Conservation (phyloP, 805 yeast species). For the Nakazawaea holstii region DNA sequence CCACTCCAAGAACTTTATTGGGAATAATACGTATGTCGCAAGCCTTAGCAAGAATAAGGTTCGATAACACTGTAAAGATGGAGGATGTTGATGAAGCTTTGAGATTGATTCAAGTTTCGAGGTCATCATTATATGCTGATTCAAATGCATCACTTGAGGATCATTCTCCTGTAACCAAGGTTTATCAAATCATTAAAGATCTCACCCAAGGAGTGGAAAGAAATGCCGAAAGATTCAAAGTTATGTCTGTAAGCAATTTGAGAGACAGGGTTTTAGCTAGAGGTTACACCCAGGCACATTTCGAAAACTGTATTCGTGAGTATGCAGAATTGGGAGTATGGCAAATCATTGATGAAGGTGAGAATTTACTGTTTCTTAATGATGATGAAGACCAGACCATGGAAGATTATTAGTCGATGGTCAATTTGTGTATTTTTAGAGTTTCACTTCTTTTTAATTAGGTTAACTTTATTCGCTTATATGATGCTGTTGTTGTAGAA, state of each 20-base stretch:
- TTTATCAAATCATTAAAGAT: conserved; percentile 65
- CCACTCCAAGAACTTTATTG: conserved; percentile 91
- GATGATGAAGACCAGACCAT: conserved; percentile 26
- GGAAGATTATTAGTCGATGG: conserved; percentile 1
- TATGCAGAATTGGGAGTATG: conserved; percentile 70
- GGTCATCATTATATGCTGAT: conserved; percentile 65
- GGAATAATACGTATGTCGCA: conserved; percentile 91
- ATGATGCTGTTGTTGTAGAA: neutral
- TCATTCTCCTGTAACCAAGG: conserved; percentile 58
- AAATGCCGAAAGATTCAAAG: conserved; percentile 29
- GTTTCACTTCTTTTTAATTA: neutral
- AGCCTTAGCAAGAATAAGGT: conserved; percentile 87
- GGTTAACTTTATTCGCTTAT: too few relatives aligned
- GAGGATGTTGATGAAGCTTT: conserved; percentile 96
- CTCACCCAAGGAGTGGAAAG: conserved; percentile 38
- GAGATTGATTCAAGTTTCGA: conserved; percentile 81
- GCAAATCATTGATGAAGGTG: conserved; percentile 70
- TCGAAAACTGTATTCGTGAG: conserved; percentile 69
- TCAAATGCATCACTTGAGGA: conserved; percentile 45
- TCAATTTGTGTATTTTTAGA: conserved; percentile 14
- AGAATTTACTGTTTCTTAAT: conserved; percentile 51
- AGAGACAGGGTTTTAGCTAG: conserved; percentile 64
- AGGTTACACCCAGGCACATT: conserved; percentile 79
- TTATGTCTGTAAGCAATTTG: conserved; percentile 41
- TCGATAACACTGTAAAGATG: conserved; percentile 60